phyloP scores from a whole-genome alignment of 495 filamentous ascomycete species.

The Talaromyces stipitatus region DNA sequence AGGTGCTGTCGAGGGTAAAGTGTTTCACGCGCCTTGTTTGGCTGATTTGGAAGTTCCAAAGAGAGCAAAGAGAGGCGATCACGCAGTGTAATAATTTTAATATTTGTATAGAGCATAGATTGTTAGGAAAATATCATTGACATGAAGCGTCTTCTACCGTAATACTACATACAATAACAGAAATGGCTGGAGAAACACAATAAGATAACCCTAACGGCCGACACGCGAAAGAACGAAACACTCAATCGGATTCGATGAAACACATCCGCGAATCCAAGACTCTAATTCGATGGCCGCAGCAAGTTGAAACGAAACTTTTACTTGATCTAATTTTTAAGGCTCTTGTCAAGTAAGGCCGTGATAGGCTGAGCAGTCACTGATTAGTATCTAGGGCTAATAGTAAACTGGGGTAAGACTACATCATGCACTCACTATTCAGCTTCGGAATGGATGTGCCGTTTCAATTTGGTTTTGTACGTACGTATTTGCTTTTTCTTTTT shows the following conservation, averaged over 20 bases:
- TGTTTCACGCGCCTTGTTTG: conserved; percentile 48
- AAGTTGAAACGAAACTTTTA: background rate
- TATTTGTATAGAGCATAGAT: no score
- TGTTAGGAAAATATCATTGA: no score
- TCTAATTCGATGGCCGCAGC: background rate
- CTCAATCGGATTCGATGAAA: background rate
- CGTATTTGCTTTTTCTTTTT: no score
- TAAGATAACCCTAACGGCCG: background rate
- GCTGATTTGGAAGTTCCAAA: conserved; percentile 23
- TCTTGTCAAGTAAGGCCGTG: background rate
- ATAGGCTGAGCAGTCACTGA: background rate
- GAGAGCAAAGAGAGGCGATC: background rate
- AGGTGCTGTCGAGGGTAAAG: conserved; percentile 31
- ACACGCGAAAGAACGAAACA: background rate
- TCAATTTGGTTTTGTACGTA: no score
- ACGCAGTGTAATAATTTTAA: background rate
- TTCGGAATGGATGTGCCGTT: background rate
- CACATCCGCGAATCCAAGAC: background rate
- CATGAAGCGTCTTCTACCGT: no score
- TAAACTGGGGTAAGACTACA: background rate
- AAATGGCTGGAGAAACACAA: background rate
- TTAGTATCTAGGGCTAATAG: background rate
- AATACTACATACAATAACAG: background rate
- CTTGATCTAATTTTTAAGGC: no score
- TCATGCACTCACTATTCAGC: background rate